phyloP scores from a whole-genome alignment of 2,329 filamentous ascomycete genomes.

The Orbilia quercus region DNA sequence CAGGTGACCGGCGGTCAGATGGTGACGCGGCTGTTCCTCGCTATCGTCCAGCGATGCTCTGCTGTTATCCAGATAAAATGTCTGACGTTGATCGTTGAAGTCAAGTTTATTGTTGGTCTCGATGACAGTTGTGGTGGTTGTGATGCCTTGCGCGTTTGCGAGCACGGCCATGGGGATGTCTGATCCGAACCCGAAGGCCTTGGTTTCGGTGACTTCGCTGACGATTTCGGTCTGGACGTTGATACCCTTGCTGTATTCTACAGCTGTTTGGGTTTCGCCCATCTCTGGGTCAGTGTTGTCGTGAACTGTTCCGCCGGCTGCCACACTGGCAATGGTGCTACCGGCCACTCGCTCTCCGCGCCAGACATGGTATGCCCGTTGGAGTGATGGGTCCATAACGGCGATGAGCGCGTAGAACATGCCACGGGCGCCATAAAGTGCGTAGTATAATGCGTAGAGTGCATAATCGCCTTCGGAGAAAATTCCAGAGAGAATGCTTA shows the following conservation, averaged over 20 bases:
- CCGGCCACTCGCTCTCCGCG: slow-evolving; percentile 41
- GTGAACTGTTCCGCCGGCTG: slow-evolving; percentile 38
- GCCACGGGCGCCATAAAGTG: slow-evolving; percentile 58
- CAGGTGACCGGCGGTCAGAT: background rate
- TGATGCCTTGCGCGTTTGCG: slow-evolving; percentile 18
- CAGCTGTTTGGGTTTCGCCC: slow-evolving; percentile 22
- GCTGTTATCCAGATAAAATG: slow-evolving; percentile 33
- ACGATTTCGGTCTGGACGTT: slow-evolving; percentile 58
- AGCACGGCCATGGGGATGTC: slow-evolving; percentile 40
- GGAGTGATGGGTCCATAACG: slow-evolving; percentile 57
- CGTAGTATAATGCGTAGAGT: slow-evolving; percentile 57
- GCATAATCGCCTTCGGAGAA: slow-evolving; percentile 57
- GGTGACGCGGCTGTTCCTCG: slow-evolving; percentile 10
- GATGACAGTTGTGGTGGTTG: slow-evolving; percentile 39
- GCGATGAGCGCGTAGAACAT: slow-evolving; percentile 58
- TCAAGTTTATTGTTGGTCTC: slow-evolving; percentile 43
- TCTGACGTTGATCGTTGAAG: slow-evolving; percentile 22
- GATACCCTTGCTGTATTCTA: slow-evolving; percentile 54
- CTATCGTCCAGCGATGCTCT: slow-evolving; percentile 38
- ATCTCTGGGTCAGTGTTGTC: slow-evolving; percentile 44
- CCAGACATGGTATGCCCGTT: slow-evolving; percentile 56
- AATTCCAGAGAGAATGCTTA: slow-evolving; percentile 56
- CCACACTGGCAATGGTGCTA: slow-evolving; percentile 9
- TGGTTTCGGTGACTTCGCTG: slow-evolving; percentile 55
- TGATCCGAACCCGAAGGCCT: slow-evolving; percentile 23